Conservation (phyloP, 2,329 filamentous ascomycete species). For the Penicillium glabrum region DNA sequence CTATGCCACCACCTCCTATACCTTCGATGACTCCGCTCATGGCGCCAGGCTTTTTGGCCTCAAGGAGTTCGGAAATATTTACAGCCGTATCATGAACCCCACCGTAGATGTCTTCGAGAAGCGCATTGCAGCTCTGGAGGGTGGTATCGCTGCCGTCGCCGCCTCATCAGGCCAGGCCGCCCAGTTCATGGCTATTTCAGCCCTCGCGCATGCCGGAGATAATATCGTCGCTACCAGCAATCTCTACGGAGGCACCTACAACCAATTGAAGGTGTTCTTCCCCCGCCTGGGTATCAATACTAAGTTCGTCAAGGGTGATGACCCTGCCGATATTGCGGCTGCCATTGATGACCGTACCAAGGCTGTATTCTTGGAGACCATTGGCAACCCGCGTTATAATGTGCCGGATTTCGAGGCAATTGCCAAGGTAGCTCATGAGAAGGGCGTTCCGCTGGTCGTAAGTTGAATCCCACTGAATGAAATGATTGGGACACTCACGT, state of each 20-base stretch:
- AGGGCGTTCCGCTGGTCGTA: slow-evolving; percentile 65
- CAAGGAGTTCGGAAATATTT: slow-evolving; percentile 97
- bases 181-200: slow-evolving; percentile 84
- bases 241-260: slow-evolving; percentile 93
- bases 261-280: slow-evolving; percentile 91
- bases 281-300: slow-evolving; percentile 83
- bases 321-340: slow-evolving; percentile 72
- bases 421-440: slow-evolving; percentile 72
- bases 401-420: slow-evolving; percentile 88
- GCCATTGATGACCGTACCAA: slow-evolving; percentile 93
- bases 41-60: slow-evolving; percentile 93
- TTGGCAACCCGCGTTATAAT: slow-evolving; percentile 92
- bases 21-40: slow-evolving; percentile 95
- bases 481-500: not conserved
- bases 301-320: slow-evolving; percentile 83
- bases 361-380: slow-evolving; percentile 86
- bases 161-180: slow-evolving; percentile 84
- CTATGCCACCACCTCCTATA: slow-evolving; percentile 90
- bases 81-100: slow-evolving; percentile 94
- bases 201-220: slow-evolving; percentile 83
- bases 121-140: slow-evolving; percentile 91
- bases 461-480: slow-evolving; percentile 9
- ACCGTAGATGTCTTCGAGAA: slow-evolving; percentile 97
- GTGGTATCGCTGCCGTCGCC: slow-evolving; percentile 82
- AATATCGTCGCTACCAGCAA: slow-evolving; percentile 92